Evolutionary conservation across 2,329 filamentous ascomycete species (phyloP).

Genomic region (Colletotrichum zoysiae): DNA sequence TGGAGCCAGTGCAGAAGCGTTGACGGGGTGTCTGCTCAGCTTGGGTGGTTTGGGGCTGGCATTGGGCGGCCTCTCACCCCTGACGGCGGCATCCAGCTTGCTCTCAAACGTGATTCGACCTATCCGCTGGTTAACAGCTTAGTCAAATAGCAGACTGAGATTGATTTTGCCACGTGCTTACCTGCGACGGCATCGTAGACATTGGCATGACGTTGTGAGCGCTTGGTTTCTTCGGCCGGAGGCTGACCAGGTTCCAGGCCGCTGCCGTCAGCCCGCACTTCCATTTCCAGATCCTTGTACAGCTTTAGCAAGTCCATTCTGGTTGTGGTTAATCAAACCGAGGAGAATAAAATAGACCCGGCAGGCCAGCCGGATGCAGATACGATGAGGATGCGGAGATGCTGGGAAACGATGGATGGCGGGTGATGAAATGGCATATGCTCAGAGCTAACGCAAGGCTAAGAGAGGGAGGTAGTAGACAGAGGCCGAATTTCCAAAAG

Average conservation of each 20-base stretch:
- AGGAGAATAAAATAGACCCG: neutral
- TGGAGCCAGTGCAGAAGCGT: conserved; percentile 65
- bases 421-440: neutral
- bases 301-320: conserved; percentile 3
- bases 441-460: neutral
- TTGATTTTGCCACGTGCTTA: conserved; percentile 50
- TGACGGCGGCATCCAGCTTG: conserved; percentile 12
- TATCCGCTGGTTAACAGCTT: conserved; percentile 13
- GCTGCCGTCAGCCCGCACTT: neutral
- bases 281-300: neutral
- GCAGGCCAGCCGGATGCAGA: neutral
- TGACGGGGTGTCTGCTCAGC: conserved; percentile 46
- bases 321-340: neutral
- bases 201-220: conserved; percentile 58
- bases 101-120: conserved; percentile 36
- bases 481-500: neutral
- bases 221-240: conserved; percentile 10
- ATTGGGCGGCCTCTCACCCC: conserved; percentile 10
- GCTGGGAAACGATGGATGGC: neutral
- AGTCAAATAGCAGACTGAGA: neutral
- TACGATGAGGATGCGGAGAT: neutral
- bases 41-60: conserved; percentile 28
- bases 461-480: neutral
- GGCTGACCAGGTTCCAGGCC: conserved; percentile 11
- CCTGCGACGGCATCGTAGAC: conserved; percentile 82